Base-by-base conservation (phyloP, 352 stramenopile genomes). In the Globisporangium cylindrosporum region DNA sequence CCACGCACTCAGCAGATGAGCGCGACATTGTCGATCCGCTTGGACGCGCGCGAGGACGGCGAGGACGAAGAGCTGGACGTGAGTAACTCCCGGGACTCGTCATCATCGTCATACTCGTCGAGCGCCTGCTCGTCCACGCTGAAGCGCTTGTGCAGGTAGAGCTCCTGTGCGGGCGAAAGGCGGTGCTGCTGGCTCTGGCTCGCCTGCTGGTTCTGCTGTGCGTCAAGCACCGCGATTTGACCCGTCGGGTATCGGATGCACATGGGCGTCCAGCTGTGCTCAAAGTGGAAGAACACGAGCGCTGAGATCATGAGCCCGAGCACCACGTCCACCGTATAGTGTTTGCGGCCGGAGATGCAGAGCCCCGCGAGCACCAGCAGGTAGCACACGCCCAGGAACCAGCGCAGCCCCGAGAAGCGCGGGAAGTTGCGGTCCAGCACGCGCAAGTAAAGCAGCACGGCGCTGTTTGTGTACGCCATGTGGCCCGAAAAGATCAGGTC, bases 271-370 rank as follows among this genome's bases (percentile, higher is more conserved):
- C 84, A 92, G 61, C 80, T 80, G 73, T 92, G 81, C 68, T 90
- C 82, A 32, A 92, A 92, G 58, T 88, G 84, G 74, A 92, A 92
- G 77, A 89, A 92, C n/a, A 85, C 78, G 15, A 92, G 72, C 51
- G 77, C 76, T 27, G 82, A 82, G 49, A 92, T 75, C 46, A 92
- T 76, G 22, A 89, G 62, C 18, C 84, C 84, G 48, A 92, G 79
- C 46, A 90, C 81, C 6, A 92, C 79, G 67, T 92, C 84, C n/a
- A 92, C 84, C 6, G 84, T 90, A 72, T 92, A 92, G 67, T 92
- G 84, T 62, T 91, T 91, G 65, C 84, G 82, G 15, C 81, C 80
- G 18, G 82, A 76, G 60, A 92, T 83, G 56, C 81, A 90, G 20
- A 92, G 68, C 59, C 55, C 72, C 4, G 79, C 81, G 48, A 91